Evolutionary conservation across 768 basidiomycete genomes (phyloP), one percentile per base, ranked within the genome.

Genomic region (Pulveroboletus sp.): DNA sequence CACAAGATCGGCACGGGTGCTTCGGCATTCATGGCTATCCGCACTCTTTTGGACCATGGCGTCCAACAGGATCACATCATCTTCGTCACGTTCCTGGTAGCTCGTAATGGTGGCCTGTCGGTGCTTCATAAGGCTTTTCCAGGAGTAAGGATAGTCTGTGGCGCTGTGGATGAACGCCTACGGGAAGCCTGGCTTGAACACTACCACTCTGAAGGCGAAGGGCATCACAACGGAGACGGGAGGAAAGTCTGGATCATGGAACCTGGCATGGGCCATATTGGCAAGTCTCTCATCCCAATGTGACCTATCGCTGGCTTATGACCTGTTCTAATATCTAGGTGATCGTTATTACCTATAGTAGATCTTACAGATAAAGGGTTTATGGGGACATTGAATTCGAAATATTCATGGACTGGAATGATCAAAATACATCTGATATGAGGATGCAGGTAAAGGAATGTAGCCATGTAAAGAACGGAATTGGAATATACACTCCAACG

Each of bases 11-110:
- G 91, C 6, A 97, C 95, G 0, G 95, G 86, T 5, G 93, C 94
- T 1, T 83, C 90, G 4, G 85, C 86, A 17, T 89, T 97, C 67
- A 97, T 98, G 95, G 86, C 93, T 0, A 89, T 99, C 53, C 86
- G 95, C 24, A 80, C 95, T 11, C 73, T 97, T 10, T 77, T 98
- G 16, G 95, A 99, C 63, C 95, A 99, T 57, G 93, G 95, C 12
- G 84, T 95, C 16, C 78, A 67, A 47, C 81, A 93, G 65, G 82
- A 86, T 51, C 83, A 80, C 59, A 94, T 96, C 56, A 82, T 96
- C 49, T 94, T 94, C 61, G 81, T 93, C 13, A 86, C 92, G 0
- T 92, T 95, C 71, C 76, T 97, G 9, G 86, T 95, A 41, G 86
- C 93, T 7, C 78, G 82, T n/a, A 76, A 73, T 14, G 93, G 93